phyloP scores from a whole-genome alignment of 164 flowering plant genomes.

The Annona cherimola region DNA sequence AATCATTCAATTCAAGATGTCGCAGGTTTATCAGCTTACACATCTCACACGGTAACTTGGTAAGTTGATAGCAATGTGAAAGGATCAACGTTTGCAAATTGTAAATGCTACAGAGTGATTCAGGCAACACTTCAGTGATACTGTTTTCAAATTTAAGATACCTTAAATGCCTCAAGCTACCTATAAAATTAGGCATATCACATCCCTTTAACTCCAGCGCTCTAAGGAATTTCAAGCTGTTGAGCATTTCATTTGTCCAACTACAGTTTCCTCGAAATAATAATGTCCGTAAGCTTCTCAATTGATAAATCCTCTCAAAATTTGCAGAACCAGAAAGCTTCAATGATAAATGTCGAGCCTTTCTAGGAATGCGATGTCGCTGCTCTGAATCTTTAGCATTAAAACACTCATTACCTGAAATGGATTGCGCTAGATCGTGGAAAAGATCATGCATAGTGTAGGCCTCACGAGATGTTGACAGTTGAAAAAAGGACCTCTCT shows the following conservation, averaged over 20 bases:
- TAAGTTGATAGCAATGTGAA: conserved; percentile 13
- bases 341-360: too few relatives aligned
- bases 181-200: conserved; percentile 13
- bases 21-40: conserved; percentile 17
- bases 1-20: conserved; percentile 15
- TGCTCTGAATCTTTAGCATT: conserved; percentile 5
- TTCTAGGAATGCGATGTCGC: neutral
- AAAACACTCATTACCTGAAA: conserved; percentile 4
- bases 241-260: conserved; percentile 1
- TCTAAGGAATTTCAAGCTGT: conserved; percentile 2
- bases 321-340: too few relatives aligned
- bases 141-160: conserved; percentile 22
- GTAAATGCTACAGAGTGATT: conserved; percentile 16
- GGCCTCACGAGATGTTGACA: neutral
- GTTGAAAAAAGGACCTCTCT: conserved; percentile 13
- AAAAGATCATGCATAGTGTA: conserved; percentile 11
- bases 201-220: neutral
- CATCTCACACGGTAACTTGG: conserved; percentile 11
- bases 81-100: conserved; percentile 30
- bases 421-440: conserved; percentile 8
- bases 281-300: neutral
- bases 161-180: conserved; percentile 21
- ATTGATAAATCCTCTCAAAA: neutral
- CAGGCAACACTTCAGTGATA: conserved; percentile 17
- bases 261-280: neutral